These are phyloP conservation scores for Trichocladium uniseriatum DNA, from an alignment of 495 filamentous ascomycete species.

Conservation along the genomic window DNA sequence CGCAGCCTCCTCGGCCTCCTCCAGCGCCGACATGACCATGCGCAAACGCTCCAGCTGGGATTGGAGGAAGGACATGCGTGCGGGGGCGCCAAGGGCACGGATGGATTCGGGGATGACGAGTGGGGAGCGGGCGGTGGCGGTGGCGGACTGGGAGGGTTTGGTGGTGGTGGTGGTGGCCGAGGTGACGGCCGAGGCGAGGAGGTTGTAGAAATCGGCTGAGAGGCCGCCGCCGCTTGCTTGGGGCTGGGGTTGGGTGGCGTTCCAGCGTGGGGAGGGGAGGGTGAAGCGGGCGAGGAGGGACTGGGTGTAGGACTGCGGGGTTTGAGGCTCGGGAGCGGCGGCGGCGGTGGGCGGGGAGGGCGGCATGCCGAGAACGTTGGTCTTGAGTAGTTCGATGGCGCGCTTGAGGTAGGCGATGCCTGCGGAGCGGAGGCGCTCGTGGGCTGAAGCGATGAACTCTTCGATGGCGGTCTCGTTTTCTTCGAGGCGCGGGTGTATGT, in stretches of 20 bases:
- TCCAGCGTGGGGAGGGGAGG: constrained; percentile 52
- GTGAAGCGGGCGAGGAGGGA: constrained; percentile 75
- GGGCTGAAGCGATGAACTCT: constrained; percentile 69
- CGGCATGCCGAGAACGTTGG: constrained; percentile 61
- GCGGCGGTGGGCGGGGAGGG: constrained; percentile 36
- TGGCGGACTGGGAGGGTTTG: constrained; percentile 28
- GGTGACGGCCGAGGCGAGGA: constrained; percentile 60
- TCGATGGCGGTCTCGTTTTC: constrained; percentile 88
- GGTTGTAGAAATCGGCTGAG: constrained; percentile 60
- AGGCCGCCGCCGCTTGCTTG: constrained; percentile 26
- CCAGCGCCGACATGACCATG: constrained; percentile 61
- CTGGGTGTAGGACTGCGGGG: constrained; percentile 65
- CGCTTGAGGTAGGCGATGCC: constrained; percentile 76
- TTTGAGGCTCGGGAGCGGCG: constrained; percentile 23
- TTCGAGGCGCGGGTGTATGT: constrained; percentile 80
- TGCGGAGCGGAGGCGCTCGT: constrained; percentile 68
- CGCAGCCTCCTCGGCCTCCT: constrained; percentile 50
- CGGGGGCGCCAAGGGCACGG: constrained; percentile 45
- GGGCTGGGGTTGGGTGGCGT: constrained; percentile 11
- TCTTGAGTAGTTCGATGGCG: constrained; percentile 63
- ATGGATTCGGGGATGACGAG: constrained; percentile 52
- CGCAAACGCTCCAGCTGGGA: constrained; percentile 65
- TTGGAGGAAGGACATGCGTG: constrained; percentile 60
- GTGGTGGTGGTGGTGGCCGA: constrained; percentile 10
- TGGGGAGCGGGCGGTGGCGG: neutral